Conservation (phyloP, 176 grass and related monocot species). For the Oryza punctata region DNA sequence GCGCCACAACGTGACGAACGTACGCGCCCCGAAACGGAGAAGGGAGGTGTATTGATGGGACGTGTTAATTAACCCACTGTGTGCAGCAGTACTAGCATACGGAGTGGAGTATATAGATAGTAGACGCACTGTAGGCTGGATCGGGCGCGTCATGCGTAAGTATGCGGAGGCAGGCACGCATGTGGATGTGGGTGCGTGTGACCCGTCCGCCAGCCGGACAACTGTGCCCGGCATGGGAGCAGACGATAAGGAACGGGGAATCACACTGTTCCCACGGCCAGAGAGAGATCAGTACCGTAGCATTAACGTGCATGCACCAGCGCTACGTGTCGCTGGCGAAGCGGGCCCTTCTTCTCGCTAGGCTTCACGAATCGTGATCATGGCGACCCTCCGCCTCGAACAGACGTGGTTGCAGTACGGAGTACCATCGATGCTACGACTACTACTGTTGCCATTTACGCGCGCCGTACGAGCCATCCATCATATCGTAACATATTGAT, state of each 20-base stretch:
- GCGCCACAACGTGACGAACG: background rate
- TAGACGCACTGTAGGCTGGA: background rate
- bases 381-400: background rate
- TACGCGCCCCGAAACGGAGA: background rate
- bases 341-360: background rate
- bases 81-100: background rate
- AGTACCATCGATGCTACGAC: background rate
- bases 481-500: background rate
- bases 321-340: background rate
- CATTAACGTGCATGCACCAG: background rate
- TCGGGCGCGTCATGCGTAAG: background rate
- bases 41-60: background rate
- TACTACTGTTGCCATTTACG: background rate
- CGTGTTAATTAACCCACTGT: conserved; percentile 39
- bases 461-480: background rate
- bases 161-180: background rate
- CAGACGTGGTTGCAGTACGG: background rate
- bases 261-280: background rate
- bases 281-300: background rate
- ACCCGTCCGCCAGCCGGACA: background rate
- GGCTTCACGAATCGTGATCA: background rate
- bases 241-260: background rate
- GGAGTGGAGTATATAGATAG: too few species aligned
- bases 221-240: conserved; percentile 15
- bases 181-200: conserved; percentile 15